phyloP scores from a whole-genome alignment of 768 basidiomycete genomes.

The Lyophyllum decastes region DNA sequence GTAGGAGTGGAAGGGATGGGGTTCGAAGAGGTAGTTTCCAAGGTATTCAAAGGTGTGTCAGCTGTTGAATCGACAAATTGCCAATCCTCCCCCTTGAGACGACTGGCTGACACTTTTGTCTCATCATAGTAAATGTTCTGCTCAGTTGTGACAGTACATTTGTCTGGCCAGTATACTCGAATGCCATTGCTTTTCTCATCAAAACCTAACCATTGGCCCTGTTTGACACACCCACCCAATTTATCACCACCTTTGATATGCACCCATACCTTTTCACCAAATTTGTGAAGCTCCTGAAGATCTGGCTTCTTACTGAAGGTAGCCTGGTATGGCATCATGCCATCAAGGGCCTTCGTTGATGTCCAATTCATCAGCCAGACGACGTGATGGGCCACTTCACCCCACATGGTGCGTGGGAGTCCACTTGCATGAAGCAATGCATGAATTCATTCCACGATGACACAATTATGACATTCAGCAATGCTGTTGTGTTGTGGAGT shows the following conservation, averaged over 20 bases:
- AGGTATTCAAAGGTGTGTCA: too few relatives aligned
- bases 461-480: conserved; percentile 40
- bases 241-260: conserved; percentile 27
- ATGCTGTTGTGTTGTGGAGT: conserved; percentile 47
- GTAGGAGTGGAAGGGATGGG: too few relatives aligned
- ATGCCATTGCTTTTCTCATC: conserved; percentile 24
- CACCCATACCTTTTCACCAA: conserved; percentile 36
- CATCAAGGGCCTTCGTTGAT: conserved; percentile 24
- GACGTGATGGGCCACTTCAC: conserved; percentile 32
- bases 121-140: conserved; percentile 22
- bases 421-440: conserved; percentile 36
- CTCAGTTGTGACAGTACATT: conserved; percentile 26
- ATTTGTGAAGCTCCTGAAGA: conserved; percentile 27
- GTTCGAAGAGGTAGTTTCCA: not conserved
- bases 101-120: not conserved
- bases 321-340: conserved; percentile 28
- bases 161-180: conserved; percentile 33
- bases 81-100: not conserved
- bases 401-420: conserved; percentile 40
- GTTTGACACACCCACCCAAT: conserved; percentile 20
- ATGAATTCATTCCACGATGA: conserved; percentile 30
- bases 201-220: conserved; percentile 27
- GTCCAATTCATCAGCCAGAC: conserved; percentile 31
- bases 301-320: conserved; percentile 30
- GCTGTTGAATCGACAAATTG: too few relatives aligned